Evolutionary conservation across 2,329 filamentous ascomycete species (phyloP), one percentile per base, ranked within the genome.

Genomic region (Ophiosphaerella korrae): DNA sequence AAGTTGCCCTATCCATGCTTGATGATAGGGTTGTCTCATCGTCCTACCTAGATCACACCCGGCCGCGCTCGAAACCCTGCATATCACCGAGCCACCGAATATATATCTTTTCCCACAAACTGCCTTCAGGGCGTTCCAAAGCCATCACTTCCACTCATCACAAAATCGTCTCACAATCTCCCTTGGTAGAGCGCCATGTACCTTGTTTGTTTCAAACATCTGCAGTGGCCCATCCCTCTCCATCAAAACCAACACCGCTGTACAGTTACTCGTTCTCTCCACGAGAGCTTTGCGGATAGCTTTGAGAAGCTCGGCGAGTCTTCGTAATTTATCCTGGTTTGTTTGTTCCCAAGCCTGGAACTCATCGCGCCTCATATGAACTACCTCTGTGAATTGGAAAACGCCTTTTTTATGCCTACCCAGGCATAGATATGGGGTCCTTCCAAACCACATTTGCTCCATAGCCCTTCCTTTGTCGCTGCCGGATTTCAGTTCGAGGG

Each of bases 401-500:
- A 34, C 39, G 2, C 53, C 48, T 7, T 53, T 32, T 7, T 49
- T 33, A 37, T 65, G 55, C 16, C 54, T 53, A 3, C 63, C 57
- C 8, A 49, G 46, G 40, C 61, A 50, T 8, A 60, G 57, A 41
- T 56, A 52, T 1, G 58, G 62, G 8, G 55, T 64, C 26, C 63
- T 57, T 2, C 60, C 62, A 36, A 66, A 61, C 58, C 58, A 66
- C 3, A 63, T 48, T 42, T 66, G 62, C 12, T 58, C 55, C 14
- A 55, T 54, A 5, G 55, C 41, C 14, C 49, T 37, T 33, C 8
- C 48, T 18, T 36, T 32, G 1, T 7, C 4, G 29, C 50, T 52
- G 35, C 50, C 50, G 1, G 26, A 29, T 48, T 67, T 67, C 8
- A 64, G 42, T 26, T 67, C 62, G 0, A 60, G 52, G 18, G 50